Base-by-base conservation (phyloP, 2,329 filamentous ascomycete genomes). In the Xylariales sp. region DNA sequence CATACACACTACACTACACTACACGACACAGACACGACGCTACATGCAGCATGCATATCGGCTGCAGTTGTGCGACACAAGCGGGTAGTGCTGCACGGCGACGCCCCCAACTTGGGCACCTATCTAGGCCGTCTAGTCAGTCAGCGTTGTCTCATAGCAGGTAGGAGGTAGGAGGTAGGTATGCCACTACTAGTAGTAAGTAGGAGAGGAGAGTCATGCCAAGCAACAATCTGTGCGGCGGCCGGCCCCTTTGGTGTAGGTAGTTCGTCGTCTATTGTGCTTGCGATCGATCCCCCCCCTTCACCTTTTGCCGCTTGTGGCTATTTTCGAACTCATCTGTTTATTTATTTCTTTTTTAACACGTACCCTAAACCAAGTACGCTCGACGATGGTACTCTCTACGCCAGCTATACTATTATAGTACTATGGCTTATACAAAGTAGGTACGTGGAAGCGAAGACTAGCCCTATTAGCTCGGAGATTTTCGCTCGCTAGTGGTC, bases 21-120 rank as follows among this genome's bases (percentile, higher is more conserved):
- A 23, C 23, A 23, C 23, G 23, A 23, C 23, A 23, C 23, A 2
- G 23, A 23, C 23, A 23, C 12, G 36, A 9, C 12, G 36, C 12
- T 46, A 61, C 64, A 55, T 69, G 67, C 65, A 60, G 54, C 63
- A 39, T 66, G 67, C 63, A 69, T 63, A 69, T 63, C 48, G 62
- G 53, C 45, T 64, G 64, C 59, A 67, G 63, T 67, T 59, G 63
- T 69, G 67, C 67, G 63, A 69, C 64, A 50, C 63, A 16, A 30
- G 39, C 23, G 23, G 23, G 23, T 23, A 2, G 23, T 23, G 23
- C 23, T 23, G 23, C 23, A 23, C 23, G 23, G 23, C 23, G 45
- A 45, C 23, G 39, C 39, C 39, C 39, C 39, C 39, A 12, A 41
- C 48, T 46, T 34, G 43, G 39, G 23, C 23, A 41, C 3, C 39